phyloP scores from a whole-genome alignment of 176 grass and related monocot species.

The Musa troglodytarum region DNA sequence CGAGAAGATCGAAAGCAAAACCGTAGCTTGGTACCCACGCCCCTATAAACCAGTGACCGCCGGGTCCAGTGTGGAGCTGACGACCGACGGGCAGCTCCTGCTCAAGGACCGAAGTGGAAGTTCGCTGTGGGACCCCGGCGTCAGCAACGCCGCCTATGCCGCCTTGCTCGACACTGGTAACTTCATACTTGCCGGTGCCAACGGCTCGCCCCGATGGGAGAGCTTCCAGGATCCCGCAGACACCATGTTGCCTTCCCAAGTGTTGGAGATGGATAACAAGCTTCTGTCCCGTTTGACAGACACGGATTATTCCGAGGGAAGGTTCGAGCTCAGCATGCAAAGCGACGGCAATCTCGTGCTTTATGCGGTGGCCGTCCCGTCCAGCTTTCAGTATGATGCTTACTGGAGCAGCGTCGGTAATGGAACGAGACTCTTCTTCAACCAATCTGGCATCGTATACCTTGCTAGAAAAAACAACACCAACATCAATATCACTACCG shows the following conservation, averaged over 20 bases:
- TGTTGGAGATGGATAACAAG: neutral
- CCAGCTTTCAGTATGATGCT: conserved; percentile 2
- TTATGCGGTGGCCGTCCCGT: conserved; percentile 6
- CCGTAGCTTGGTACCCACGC: conserved; percentile 37
- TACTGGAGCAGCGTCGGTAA: conserved; percentile 29
- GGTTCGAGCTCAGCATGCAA: conserved; percentile 29
- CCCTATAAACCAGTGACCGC: neutral
- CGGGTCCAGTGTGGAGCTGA: conserved; percentile 24
- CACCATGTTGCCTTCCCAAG: conserved; percentile 40
- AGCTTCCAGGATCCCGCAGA: conserved; percentile 36
- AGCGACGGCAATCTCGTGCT: conserved; percentile 15
- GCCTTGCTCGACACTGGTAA: conserved; percentile 42
- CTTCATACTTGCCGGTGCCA: conserved; percentile 28
- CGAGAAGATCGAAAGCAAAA: conserved; percentile 27
- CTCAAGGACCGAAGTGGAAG: conserved; percentile 15
- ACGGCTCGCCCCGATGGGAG: conserved; percentile 18
- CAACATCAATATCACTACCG: neutral
- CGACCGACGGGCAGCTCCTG: conserved; percentile 18
- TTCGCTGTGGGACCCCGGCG: conserved; percentile 11
- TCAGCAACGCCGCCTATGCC: conserved; percentile 17
- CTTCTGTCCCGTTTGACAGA: conserved; percentile 28
- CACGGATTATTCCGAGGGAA: conserved; percentile 32
- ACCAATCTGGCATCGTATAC: conserved; percentile 31
- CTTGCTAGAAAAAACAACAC: neutral
- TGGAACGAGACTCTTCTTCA: conserved; percentile 29